Conservation (phyloP, 2,329 filamentous ascomycete genomes). For the Alternaria incomplexa region DNA sequence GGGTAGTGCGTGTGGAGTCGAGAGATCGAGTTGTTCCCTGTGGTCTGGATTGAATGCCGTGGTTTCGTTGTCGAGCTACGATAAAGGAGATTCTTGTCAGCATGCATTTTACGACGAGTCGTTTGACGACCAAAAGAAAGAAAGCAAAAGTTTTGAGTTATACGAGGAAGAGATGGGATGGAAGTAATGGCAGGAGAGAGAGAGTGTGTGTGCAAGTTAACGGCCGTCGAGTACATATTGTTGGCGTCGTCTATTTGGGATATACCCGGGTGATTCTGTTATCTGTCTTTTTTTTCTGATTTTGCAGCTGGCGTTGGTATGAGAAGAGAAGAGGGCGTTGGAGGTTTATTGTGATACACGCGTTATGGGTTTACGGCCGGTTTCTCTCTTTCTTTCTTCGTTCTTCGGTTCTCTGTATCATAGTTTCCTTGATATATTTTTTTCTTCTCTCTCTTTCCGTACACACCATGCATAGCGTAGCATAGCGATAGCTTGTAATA, state of each 20-base stretch:
- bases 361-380: slow-evolving; percentile 7
- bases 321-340: background rate
- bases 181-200: slow-evolving; percentile 12
- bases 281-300: background rate
- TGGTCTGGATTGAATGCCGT: slow-evolving; percentile 79
- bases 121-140: background rate
- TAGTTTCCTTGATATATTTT: slow-evolving; percentile 1
- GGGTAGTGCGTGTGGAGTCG: slow-evolving; percentile 75
- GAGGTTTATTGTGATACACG: background rate
- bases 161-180: background rate
- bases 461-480: background rate
- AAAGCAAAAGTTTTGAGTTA: background rate
- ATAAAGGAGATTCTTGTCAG: slow-evolving; percentile 15
- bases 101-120: slow-evolving; percentile 11
- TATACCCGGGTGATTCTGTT: slow-evolving; percentile 11
- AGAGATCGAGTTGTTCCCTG: slow-evolving; percentile 86
- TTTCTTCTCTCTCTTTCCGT: background rate
- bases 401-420: slow-evolving; percentile 3
- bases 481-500: slow-evolving; percentile 11
- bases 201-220: background rate
- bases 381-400: background rate
- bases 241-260: slow-evolving; percentile 12
- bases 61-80: slow-evolving; percentile 61
- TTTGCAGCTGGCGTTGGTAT: background rate
- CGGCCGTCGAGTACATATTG: slow-evolving; percentile 10